phyloP scores from a whole-genome alignment of 1,284 basidiomycete species.

The Apiotrichum laibachii region DNA sequence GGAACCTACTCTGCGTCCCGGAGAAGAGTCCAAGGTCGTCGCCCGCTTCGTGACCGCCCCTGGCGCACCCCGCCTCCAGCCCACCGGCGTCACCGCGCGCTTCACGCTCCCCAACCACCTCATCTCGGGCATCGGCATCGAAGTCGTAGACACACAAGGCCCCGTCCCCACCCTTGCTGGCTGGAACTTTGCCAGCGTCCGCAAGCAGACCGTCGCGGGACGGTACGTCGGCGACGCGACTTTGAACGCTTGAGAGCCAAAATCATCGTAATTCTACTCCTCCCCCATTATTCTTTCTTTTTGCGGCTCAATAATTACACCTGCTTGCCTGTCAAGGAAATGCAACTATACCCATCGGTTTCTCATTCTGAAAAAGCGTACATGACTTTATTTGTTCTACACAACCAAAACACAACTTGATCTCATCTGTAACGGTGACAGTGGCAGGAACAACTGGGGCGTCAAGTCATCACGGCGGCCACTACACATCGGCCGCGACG shows the following conservation, averaged over 20 bases:
- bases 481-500: background rate
- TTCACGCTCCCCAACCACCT: constrained; percentile 51
- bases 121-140: constrained; percentile 49
- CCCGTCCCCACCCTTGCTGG: background rate
- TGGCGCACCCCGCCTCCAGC: constrained; percentile 24
- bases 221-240: constrained; percentile 16
- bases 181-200: constrained; percentile 11
- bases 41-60: constrained; percentile 52
- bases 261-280: background rate
- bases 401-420: no score
- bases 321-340: background rate
- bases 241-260: constrained; percentile 9
- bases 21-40: constrained; percentile 52
- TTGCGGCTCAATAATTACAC: background rate
- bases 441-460: no score
- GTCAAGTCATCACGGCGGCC: no score
- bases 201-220: constrained; percentile 10
- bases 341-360: no score
- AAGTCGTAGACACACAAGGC: constrained; percentile 29
- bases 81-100: constrained; percentile 49
- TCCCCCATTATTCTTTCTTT: no score
- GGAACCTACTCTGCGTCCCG: constrained; percentile 36
- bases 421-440: no score
- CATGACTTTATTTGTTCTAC: background rate
- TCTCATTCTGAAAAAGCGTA: background rate